These are phyloP conservation scores for Calycina herbarum DNA, from an alignment of 2,329 filamentous ascomycete genomes.

Conservation along the genomic window DNA sequence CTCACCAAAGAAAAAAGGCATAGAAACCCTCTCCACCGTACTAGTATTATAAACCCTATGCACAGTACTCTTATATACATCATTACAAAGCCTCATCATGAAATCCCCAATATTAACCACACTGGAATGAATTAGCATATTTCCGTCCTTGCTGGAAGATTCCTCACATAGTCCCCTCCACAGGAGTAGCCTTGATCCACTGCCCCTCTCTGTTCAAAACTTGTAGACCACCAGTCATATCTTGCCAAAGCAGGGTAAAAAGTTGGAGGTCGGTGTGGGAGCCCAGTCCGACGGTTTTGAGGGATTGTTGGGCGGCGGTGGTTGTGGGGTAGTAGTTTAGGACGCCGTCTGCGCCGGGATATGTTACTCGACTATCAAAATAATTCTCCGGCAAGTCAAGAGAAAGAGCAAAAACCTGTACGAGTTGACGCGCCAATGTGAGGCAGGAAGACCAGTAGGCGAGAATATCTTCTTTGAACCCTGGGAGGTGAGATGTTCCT, in stretches of 20 bases:
- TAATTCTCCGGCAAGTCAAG: conserved; percentile 54
- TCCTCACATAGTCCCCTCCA: conserved; percentile 43
- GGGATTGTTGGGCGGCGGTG: conserved; percentile 34
- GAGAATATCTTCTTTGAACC: conserved; percentile 49
- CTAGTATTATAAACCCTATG: conserved; percentile 51
- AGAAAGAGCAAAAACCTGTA: conserved; percentile 54
- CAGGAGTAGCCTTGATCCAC: conserved; percentile 46
- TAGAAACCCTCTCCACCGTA: conserved; percentile 47
- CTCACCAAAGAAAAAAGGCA: conserved; percentile 57
- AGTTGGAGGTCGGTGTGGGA: conserved; percentile 50
- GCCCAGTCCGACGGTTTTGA: conserved; percentile 44
- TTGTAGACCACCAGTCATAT: conserved; percentile 45
- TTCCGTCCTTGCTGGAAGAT: no score
- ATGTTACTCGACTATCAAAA: conserved; percentile 54
- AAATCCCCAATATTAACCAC: conserved; percentile 56
- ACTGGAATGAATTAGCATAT: no score
- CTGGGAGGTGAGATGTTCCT: conserved; percentile 47
- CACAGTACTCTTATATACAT: conserved; percentile 51
- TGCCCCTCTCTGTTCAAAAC: conserved; percentile 45
- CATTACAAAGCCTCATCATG: conserved; percentile 51
- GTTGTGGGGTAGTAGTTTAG: conserved; percentile 48
- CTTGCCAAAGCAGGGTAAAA: conserved; percentile 52
- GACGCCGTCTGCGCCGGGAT: conserved; percentile 48
- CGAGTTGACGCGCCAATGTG: conserved; percentile 50
- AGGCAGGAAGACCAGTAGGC: conserved; percentile 51